A percentile compares a stretch with the other conserved stretches of the same genome.
phyloP scores from a whole-genome alignment of 768 basidiomycete genomes.

The Trametes gibbosa region DNA sequence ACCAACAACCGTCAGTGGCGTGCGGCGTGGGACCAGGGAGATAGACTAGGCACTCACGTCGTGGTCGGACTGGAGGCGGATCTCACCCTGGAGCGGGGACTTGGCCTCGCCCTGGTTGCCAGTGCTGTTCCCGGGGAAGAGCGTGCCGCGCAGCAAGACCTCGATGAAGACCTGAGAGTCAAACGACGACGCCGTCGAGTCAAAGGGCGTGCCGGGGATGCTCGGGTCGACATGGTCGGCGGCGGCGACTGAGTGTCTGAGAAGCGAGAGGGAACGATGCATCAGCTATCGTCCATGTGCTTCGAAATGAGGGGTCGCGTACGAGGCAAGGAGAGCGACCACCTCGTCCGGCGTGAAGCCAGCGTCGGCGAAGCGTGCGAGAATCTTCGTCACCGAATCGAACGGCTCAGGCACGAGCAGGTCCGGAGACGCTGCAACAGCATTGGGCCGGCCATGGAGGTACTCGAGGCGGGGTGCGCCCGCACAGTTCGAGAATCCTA shows the following conservation, averaged over 20 bases:
- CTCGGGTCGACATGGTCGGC: slow-evolving; percentile 25
- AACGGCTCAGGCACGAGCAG: slow-evolving; percentile 18
- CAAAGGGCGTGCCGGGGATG: slow-evolving; percentile 22
- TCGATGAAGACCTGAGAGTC: slow-evolving; percentile 27
- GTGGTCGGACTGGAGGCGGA: slow-evolving; percentile 30
- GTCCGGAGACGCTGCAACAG: slow-evolving; percentile 7
- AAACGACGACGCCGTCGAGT: slow-evolving; percentile 20
- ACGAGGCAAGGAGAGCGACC: slow-evolving; percentile 25
- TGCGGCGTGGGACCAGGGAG: background rate
- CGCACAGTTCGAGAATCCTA: slow-evolving; percentile 28
- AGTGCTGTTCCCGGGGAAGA: slow-evolving; percentile 25
- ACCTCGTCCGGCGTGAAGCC: slow-evolving; percentile 25
- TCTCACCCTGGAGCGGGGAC: slow-evolving; percentile 29
- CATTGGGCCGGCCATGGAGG: slow-evolving; percentile 13
- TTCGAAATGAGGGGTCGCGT: background rate
- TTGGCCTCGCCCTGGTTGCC: slow-evolving; percentile 26
- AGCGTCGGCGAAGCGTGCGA: slow-evolving; percentile 26
- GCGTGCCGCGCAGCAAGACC: slow-evolving; percentile 23
- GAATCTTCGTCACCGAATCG: slow-evolving; percentile 25
- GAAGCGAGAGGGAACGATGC: too few species aligned
- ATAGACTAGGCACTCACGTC: slow-evolving; percentile 2
- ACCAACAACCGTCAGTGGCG: background rate
- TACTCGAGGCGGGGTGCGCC: slow-evolving; percentile 29
- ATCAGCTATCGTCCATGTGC: background rate
- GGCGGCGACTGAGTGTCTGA: slow-evolving; percentile 27